phyloP scores from a whole-genome alignment of 805 yeast genomes.

The Saccharomyces cerevisiae region DNA sequence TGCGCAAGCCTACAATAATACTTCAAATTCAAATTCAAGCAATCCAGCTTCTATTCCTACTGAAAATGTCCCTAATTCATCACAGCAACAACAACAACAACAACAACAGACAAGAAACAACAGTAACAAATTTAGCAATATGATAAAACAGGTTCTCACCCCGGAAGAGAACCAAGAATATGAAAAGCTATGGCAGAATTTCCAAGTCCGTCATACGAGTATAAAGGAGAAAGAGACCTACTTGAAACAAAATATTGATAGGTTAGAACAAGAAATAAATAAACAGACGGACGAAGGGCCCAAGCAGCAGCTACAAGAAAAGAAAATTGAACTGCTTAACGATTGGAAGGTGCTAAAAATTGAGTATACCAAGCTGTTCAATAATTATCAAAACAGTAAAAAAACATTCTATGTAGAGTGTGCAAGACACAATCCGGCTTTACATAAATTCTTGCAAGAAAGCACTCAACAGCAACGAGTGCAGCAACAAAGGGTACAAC shows the following conservation, averaged over 20 bases:
- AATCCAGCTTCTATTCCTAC: conserved; percentile 1
- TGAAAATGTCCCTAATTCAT: background rate
- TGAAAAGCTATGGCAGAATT: conserved; percentile 22
- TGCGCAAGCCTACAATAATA: conserved; percentile 18
- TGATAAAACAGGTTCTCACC: conserved; percentile 26
- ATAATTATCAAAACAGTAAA: conserved; percentile 25
- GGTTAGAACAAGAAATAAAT: conserved; percentile 22
- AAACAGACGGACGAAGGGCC: conserved; percentile 18
- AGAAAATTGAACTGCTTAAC: conserved; percentile 20
- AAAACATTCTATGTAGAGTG: conserved; percentile 29
- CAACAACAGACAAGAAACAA: conserved; percentile 7
- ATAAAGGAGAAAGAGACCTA: conserved; percentile 26
- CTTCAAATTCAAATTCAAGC: conserved; percentile 6
- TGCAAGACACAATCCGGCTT: conserved; percentile 27
- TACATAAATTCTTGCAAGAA: conserved; percentile 25
- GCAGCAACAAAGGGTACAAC: conserved; percentile 7
- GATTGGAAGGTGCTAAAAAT: conserved; percentile 20
- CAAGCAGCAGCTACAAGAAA: conserved; percentile 23
- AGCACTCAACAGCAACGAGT: conserved; percentile 22
- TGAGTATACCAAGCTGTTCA: conserved; percentile 23
- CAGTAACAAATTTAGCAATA: conserved; percentile 16
- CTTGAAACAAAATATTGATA: conserved; percentile 27
- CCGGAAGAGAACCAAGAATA: conserved; percentile 26
- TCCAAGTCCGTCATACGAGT: conserved; percentile 24
- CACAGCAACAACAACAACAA: conserved; percentile 2